A percentile compares a stretch with the other conserved stretches of the same genome.
phyloP scores from a whole-genome alignment of 768 basidiomycete species.

The Paxillus ammoniavirescens region DNA sequence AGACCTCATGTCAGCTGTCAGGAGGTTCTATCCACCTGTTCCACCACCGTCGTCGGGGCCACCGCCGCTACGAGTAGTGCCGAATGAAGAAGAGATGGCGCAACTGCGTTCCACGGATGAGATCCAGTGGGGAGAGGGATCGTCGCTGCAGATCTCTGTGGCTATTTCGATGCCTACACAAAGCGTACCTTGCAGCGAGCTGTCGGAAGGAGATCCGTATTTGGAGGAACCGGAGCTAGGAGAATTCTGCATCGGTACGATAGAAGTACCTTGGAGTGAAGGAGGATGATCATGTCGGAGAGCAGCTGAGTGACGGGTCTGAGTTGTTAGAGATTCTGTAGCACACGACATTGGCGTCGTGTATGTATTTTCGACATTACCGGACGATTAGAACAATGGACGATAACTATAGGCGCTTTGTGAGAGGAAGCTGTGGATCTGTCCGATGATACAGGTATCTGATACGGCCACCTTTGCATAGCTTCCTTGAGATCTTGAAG shows the following conservation, averaged over 20 bases:
- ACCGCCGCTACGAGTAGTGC: not conserved
- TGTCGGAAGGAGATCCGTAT: not conserved
- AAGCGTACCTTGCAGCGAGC: not conserved
- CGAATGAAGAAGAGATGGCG: not conserved
- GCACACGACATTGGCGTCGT: not conserved
- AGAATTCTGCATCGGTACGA: conserved; percentile 29
- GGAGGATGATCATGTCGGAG: conserved; percentile 1
- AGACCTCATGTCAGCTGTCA: not conserved
- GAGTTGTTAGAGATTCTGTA: not conserved
- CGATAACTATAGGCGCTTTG: not conserved
- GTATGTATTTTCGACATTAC: not conserved
- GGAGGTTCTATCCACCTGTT: not conserved
- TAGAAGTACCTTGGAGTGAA: conserved; percentile 17
- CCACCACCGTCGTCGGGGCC: not conserved
- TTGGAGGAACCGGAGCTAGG: conserved; percentile 31
- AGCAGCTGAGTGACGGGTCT: not conserved
- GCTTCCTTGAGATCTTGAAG: too few relatives aligned
- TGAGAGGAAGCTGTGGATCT: too few relatives aligned
- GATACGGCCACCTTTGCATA: too few relatives aligned
- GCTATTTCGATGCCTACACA: conserved; percentile 41
- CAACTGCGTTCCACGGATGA: not conserved
- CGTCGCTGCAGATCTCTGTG: conserved; percentile 38
- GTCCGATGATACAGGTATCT: too few relatives aligned
- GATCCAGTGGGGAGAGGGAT: conserved; percentile 6
- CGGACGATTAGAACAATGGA: not conserved